phyloP scores from a whole-genome alignment of 371 early-diverging fungal genomes.

The Synchytrium microbalum region DNA sequence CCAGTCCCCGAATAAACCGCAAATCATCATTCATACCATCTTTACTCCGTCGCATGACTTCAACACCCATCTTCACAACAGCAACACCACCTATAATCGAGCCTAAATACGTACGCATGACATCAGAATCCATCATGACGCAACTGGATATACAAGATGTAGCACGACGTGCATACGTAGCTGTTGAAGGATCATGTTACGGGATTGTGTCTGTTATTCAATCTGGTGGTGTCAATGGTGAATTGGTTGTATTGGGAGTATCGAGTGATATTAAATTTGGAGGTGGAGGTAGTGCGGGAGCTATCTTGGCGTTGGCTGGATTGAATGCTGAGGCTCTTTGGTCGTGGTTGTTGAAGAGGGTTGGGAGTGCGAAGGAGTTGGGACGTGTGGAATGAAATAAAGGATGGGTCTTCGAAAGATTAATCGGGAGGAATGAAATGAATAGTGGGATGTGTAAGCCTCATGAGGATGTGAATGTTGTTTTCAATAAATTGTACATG shows the following conservation, averaged over 20 bases:
- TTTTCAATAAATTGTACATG: too few relatives aligned
- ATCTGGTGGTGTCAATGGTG: conserved; percentile 5
- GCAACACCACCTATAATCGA: not conserved
- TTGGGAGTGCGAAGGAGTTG: too few relatives aligned
- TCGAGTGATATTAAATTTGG: conserved; percentile 26
- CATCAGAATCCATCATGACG: conserved; percentile 16
- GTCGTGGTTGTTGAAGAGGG: conserved; percentile 18
- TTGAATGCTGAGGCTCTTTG: conserved; percentile 21
- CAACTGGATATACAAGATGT: conserved; percentile 29
- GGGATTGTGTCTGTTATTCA: conserved; percentile 24
- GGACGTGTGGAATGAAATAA: too few relatives aligned
- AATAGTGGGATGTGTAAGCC: too few relatives aligned
- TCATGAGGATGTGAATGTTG: too few relatives aligned
- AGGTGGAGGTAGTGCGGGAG: conserved; percentile 19
- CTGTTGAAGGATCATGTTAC: conserved; percentile 28
- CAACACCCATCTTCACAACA: not conserved
- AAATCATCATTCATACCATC: not conserved
- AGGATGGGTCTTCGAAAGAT: too few relatives aligned
- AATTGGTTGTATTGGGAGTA: conserved; percentile 22
- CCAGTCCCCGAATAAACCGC: not conserved
- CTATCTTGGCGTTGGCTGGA: conserved; percentile 19
- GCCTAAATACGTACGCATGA: not conserved
- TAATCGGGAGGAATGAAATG: too few relatives aligned
- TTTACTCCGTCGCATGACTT: not conserved
- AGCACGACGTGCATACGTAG: conserved; percentile 25